Evolutionary conservation across 805 yeast genomes (phyloP).

Genomic region (Ogataea chonburiensis): DNA sequence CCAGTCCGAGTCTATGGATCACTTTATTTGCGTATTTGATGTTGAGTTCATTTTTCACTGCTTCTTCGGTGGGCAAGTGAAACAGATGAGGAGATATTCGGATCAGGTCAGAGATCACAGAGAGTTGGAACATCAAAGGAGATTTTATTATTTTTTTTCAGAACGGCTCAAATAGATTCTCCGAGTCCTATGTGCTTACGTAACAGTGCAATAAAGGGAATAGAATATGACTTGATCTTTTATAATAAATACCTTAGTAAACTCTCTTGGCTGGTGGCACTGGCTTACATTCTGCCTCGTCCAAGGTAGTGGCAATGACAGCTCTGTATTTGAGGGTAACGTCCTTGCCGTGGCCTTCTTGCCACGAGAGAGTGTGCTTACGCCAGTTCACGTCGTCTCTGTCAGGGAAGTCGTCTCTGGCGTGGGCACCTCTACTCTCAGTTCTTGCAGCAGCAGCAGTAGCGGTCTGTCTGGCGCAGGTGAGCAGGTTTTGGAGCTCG

Average conservation of each 20-base stretch:
- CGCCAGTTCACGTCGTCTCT: slow-evolving; percentile 97
- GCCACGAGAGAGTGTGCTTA: slow-evolving; percentile 97
- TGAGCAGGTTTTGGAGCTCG: slow-evolving; percentile 92
- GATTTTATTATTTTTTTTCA: slow-evolving; percentile 2
- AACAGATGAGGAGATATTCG: slow-evolving; percentile 87
- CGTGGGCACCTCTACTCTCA: slow-evolving; percentile 99
- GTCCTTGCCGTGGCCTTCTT: slow-evolving; percentile 63
- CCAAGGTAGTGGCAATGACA: slow-evolving; percentile 81
- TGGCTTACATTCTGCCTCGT: slow-evolving; percentile 87
- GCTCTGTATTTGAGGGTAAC: slow-evolving; percentile 80
- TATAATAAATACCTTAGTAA: slow-evolving; percentile 47
- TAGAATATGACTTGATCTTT: slow-evolving; percentile 1
- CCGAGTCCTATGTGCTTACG: too few species aligned
- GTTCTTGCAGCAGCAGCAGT: slow-evolving; percentile 89
- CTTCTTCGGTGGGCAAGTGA: slow-evolving; percentile 64
- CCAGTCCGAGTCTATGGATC: slow-evolving; percentile 80
- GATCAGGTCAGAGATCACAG: slow-evolving; percentile 78
- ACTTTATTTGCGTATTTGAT: slow-evolving; percentile 84
- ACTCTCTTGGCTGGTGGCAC: slow-evolving; percentile 98
- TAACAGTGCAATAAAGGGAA: background rate
- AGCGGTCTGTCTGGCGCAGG: slow-evolving; percentile 97
- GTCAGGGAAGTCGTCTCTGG: slow-evolving; percentile 94
- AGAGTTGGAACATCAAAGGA: slow-evolving; percentile 71
- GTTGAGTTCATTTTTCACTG: slow-evolving; percentile 78
- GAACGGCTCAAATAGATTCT: slow-evolving; percentile 1